These are phyloP conservation scores for Calonectria multiphialidica DNA, from an alignment of 2,329 filamentous ascomycete species.

Conservation along the genomic window DNA sequence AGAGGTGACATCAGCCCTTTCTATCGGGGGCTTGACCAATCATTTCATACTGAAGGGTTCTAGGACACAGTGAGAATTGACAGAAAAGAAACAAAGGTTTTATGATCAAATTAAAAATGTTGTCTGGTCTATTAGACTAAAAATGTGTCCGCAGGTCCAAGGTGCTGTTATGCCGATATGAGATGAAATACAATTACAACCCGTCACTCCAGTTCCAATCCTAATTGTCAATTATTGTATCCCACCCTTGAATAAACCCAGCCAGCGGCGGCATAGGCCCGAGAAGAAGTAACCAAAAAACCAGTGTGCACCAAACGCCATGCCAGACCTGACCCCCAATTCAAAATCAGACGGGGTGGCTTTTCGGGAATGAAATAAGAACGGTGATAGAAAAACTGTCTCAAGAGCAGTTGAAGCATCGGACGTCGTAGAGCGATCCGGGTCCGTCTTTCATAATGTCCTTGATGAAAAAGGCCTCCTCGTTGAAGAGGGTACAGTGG, in stretches of 20 bases:
- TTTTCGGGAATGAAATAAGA: neutral
- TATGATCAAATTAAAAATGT: no score
- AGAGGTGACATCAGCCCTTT: no score
- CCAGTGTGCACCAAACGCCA: neutral
- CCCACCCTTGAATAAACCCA: no score
- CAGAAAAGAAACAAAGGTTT: no score
- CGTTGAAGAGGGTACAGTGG: neutral
- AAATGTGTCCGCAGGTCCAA: no score
- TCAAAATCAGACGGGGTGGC: neutral
- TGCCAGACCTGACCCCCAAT: neutral
- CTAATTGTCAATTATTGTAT: neutral
- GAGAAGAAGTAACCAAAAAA: neutral
- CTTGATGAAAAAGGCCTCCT: slow-evolving; percentile 4
- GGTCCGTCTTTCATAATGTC: neutral
- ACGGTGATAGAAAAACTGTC: neutral
- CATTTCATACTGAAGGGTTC: no score
- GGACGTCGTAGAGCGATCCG: slow-evolving; percentile 4
- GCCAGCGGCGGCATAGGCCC: neutral
- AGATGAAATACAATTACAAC: neutral
- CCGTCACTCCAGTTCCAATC: neutral
- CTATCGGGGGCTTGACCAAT: no score
- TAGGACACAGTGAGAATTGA: no score
- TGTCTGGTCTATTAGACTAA: no score
- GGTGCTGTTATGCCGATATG: neutral
- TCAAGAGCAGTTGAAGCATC: slow-evolving; percentile 8